Conservation (phyloP, 2,329 filamentous ascomycete genomes). For the Curvularia lunata region DNA sequence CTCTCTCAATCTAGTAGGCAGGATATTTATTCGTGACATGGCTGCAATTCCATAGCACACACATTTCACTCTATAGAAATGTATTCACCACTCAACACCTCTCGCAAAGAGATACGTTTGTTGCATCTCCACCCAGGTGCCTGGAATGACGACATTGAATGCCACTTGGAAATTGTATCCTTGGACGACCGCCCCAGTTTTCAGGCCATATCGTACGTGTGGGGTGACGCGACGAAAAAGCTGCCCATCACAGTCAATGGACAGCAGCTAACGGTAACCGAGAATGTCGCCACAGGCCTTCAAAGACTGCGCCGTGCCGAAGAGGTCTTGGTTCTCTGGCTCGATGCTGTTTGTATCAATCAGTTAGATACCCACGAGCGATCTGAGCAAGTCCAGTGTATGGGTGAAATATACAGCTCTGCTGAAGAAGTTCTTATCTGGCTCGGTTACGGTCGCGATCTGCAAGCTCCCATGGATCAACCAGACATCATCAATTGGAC, state of each 20-base stretch:
- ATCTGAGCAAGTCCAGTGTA: conserved; percentile 13
- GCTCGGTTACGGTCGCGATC: conserved; percentile 4
- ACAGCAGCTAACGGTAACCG: background rate
- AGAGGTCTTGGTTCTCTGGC: conserved; percentile 2
- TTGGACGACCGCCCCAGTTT: conserved; percentile 7
- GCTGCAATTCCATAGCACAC: background rate
- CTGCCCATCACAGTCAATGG: conserved; percentile 3
- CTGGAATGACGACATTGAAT: background rate
- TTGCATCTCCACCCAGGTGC: conserved; percentile 2
- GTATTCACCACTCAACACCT: conserved; percentile 3
- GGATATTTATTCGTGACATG: background rate
- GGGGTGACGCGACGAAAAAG: background rate
- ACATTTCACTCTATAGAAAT: background rate
- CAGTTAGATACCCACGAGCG: conserved; percentile 16
- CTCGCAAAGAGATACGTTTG: conserved; percentile 7
- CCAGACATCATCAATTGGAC: background rate
- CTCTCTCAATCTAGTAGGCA: background rate
- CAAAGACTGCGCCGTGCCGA: background rate
- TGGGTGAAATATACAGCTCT: conserved; percentile 18
- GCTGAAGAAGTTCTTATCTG: conserved; percentile 6
- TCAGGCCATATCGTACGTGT: conserved; percentile 12
- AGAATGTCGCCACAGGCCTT: conserved; percentile 3
- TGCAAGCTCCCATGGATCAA: background rate
- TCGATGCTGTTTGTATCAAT: conserved; percentile 24
- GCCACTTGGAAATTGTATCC: conserved; percentile 2